phyloP scores from a whole-genome alignment of 352 stramenopile genomes.

The Hyphochytrium catenoides region DNA sequence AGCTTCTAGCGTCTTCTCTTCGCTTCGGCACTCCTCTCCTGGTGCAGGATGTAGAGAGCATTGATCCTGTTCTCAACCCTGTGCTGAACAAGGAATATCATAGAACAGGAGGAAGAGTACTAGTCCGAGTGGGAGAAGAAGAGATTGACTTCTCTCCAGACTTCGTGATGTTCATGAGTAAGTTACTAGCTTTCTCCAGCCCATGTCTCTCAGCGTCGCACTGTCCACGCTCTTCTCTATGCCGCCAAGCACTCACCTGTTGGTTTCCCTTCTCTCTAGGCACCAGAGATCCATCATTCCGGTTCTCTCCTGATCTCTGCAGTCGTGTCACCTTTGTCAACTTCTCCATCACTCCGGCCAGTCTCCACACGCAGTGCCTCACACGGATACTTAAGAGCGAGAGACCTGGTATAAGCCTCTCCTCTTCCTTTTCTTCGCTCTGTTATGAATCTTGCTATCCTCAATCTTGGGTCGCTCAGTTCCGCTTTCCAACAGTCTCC shows the following conservation, averaged over 20 bases:
- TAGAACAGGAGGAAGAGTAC: slow-evolving; percentile 86
- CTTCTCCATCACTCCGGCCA: slow-evolving; percentile 96
- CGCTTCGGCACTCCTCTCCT: slow-evolving; percentile 96
- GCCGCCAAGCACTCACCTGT: too few relatives aligned
- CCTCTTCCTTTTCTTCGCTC: too few relatives aligned
- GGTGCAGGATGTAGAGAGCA: slow-evolving; percentile 97
- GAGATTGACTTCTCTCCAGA: slow-evolving; percentile 99
- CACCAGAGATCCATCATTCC: slow-evolving; percentile 87
- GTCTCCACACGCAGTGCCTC: slow-evolving; percentile 88
- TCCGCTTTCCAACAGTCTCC: too few relatives aligned
- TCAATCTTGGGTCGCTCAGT: too few relatives aligned
- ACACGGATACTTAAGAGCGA: slow-evolving; percentile 86
- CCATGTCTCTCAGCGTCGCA: too few relatives aligned
- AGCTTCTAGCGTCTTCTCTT: slow-evolving; percentile 96
- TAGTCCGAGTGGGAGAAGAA: slow-evolving; percentile 92
- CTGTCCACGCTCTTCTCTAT: too few relatives aligned
- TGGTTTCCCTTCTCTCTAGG: too few relatives aligned
- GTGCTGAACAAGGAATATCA: slow-evolving; percentile 98
- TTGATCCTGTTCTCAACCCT: slow-evolving; percentile 98
- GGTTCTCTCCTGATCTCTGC: slow-evolving; percentile 95
- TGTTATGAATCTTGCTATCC: too few relatives aligned
- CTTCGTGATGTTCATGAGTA: slow-evolving; percentile 95
- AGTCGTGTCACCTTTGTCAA: slow-evolving; percentile 97
- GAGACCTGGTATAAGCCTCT: too few relatives aligned
- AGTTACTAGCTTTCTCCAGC: too few relatives aligned